Conservation (phyloP, 345 rosid species). For the Corchorus olitorius region DNA sequence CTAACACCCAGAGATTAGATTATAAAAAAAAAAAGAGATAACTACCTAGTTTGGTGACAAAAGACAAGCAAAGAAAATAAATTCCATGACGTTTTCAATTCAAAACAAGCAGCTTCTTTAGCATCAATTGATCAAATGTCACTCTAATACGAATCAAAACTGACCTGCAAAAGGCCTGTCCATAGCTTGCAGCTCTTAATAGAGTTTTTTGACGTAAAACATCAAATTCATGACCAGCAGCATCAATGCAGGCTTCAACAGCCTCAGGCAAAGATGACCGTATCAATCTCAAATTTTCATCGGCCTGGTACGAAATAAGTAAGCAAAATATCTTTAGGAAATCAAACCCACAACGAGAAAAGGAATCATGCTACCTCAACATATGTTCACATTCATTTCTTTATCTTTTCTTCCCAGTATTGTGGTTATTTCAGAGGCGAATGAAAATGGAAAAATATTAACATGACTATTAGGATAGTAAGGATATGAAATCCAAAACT, state of each 20-base stretch:
- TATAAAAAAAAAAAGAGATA: neutral
- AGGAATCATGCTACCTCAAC: slow-evolving; percentile 1
- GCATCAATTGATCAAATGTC: neutral
- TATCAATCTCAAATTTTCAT: slow-evolving; percentile 93
- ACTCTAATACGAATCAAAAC: slow-evolving; percentile 24
- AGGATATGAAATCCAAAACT: neutral
- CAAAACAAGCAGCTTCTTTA: slow-evolving; percentile 7
- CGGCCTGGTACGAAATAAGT: slow-evolving; percentile 63
- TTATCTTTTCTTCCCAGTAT: neutral
- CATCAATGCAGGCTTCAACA: slow-evolving; percentile 93
- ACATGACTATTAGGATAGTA: neutral
- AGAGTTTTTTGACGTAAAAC: slow-evolving; percentile 75
- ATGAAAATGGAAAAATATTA: neutral
- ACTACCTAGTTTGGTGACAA: neutral
- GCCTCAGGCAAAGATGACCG: slow-evolving; percentile 87
- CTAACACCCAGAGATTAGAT: neutral
- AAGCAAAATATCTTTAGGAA: slow-evolving; percentile 2
- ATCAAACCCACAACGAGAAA: slow-evolving; percentile 7
- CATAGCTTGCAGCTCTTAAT: slow-evolving; percentile 97
- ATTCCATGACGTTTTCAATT: slow-evolving; percentile 6
- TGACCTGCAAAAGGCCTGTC: slow-evolving; percentile 99
- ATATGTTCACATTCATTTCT: neutral
- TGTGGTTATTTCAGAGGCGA: neutral
- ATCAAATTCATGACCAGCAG: slow-evolving; percentile 94
- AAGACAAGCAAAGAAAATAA: slow-evolving; percentile 11